phyloP scores from a whole-genome alignment of 2,329 filamentous ascomycete genomes.

The Allantophomopsis cytisporea region DNA sequence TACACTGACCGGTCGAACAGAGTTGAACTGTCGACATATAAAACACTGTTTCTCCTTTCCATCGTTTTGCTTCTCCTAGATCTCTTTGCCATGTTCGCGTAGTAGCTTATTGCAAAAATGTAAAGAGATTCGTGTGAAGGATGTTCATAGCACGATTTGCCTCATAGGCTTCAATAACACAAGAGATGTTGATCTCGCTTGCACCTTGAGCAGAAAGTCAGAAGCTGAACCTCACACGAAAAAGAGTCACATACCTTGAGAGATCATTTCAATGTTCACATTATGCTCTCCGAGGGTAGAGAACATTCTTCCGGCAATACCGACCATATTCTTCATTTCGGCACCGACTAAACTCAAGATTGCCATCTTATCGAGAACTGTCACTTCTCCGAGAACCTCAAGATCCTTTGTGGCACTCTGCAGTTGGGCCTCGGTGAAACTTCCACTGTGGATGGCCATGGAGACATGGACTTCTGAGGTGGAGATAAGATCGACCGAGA shows the following conservation, averaged over 20 bases:
- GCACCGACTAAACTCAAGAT: constrained; percentile 90
- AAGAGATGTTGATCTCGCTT: constrained; percentile 98
- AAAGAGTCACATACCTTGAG: constrained; percentile 55
- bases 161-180: constrained; percentile 85
- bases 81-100: too few relatives aligned
- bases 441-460: constrained; percentile 84
- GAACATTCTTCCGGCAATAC: constrained; percentile 90
- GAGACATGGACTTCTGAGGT: constrained; percentile 95
- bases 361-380: constrained; percentile 82
- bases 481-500: constrained; percentile 93
- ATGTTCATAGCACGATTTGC: constrained; percentile 91
- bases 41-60: too few relatives aligned
- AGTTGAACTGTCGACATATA: too few relatives aligned
- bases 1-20: too few relatives aligned
- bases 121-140: constrained; percentile 92
- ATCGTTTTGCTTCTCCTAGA: too few relatives aligned
- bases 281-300: constrained; percentile 84
- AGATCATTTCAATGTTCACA: constrained; percentile 99
- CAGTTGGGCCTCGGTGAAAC: constrained; percentile 46
- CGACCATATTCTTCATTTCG: constrained; percentile 96
- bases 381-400: constrained; percentile 73
- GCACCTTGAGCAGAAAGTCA: constrained; percentile 45
- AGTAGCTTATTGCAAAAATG: constrained; percentile 56
- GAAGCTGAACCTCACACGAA: constrained; percentile 4
- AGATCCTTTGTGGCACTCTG: constrained; percentile 59